Evolutionary conservation across 169 alveolate genomes (phyloP).

Genomic region (Plasmodium knowlesi): DNA sequence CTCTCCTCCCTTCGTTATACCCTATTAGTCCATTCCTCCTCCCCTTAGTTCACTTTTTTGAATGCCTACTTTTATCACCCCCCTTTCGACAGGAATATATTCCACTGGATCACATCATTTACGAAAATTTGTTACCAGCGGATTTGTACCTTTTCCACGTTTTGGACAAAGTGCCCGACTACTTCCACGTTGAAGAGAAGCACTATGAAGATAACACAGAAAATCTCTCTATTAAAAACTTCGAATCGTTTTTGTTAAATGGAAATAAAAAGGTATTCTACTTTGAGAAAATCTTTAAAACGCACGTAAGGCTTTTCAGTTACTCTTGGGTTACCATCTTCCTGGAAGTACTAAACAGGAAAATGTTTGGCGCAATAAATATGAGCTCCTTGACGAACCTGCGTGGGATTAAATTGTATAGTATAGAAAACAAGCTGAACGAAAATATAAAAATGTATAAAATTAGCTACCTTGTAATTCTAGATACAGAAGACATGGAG

Average conservation of each 20-base stretch:
- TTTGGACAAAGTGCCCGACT: constrained; percentile 38
- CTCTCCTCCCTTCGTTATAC: background rate
- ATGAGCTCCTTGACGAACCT: constrained; percentile 25
- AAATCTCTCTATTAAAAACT: background rate
- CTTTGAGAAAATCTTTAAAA: constrained; percentile 48
- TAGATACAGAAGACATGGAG: constrained; percentile 34
- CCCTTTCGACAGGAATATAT: constrained; percentile 24
- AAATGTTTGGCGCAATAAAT: constrained; percentile 7
- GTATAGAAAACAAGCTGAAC: constrained; percentile 39
- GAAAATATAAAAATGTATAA: constrained; percentile 46
- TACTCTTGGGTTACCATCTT: constrained; percentile 71
- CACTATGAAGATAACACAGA: background rate
- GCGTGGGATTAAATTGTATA: constrained; percentile 47
- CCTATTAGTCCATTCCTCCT: background rate
- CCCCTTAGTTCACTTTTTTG: background rate
- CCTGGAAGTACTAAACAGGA: constrained; percentile 24
- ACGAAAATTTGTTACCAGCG: constrained; percentile 51
- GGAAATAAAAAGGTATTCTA: constrained; percentile 19
- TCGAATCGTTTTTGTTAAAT: constrained; percentile 15
- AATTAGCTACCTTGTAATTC: constrained; percentile 32
- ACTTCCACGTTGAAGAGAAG: constrained; percentile 26
- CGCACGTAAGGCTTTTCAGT: constrained; percentile 41
- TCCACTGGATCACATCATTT: constrained; percentile 37
- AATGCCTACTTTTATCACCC: background rate
- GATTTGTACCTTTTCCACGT: constrained; percentile 28